phyloP scores from a whole-genome alignment of 768 basidiomycete genomes.

The Sporobolomyces pararoseus region DNA sequence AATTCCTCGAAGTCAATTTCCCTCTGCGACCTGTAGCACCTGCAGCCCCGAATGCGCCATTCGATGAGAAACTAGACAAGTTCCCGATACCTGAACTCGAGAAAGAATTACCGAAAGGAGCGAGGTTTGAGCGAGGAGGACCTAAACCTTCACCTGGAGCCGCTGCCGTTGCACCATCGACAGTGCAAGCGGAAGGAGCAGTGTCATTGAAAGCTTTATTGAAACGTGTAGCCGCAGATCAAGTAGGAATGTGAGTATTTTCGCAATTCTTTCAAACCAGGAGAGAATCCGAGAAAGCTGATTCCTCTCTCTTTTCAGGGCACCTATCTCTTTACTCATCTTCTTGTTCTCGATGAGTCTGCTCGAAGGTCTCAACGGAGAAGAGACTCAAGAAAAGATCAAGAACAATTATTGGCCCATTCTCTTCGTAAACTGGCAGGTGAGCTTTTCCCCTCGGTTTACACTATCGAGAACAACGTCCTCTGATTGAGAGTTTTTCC shows the following conservation, averaged over 20 bases:
- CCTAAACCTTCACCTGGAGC: not conserved
- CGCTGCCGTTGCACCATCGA: not conserved
- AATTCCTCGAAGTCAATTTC: conserved; percentile 44
- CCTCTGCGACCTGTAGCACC: conserved; percentile 27
- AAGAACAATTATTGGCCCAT: conserved; percentile 31
- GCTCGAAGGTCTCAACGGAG: conserved; percentile 35
- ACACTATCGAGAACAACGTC: not conserved
- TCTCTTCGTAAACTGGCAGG: conserved; percentile 41
- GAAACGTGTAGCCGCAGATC: conserved; percentile 41
- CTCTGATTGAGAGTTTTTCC: not conserved
- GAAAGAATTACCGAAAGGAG: conserved; percentile 26
- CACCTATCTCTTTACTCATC: conserved; percentile 39
- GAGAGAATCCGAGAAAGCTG: not conserved
- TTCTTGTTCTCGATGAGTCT: conserved; percentile 41
- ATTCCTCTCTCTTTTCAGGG: conserved; percentile 23
- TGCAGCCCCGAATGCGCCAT: conserved; percentile 13
- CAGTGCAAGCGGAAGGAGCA: not conserved
- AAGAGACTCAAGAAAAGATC: conserved; percentile 29
- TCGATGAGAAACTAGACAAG: conserved; percentile 28
- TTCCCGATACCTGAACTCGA: conserved; percentile 36
- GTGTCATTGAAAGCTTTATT: conserved; percentile 15
- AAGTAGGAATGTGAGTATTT: conserved; percentile 33
- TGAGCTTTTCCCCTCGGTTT: not conserved
- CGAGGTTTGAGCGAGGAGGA: conserved; percentile 29
- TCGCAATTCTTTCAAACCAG: not conserved